A percentile compares a stretch with the other conserved stretches of the same genome.
These are phyloP conservation scores for Baorangia bicolor DNA, from an alignment of 768 basidiomycete genomes.

Conservation along the genomic window DNA sequence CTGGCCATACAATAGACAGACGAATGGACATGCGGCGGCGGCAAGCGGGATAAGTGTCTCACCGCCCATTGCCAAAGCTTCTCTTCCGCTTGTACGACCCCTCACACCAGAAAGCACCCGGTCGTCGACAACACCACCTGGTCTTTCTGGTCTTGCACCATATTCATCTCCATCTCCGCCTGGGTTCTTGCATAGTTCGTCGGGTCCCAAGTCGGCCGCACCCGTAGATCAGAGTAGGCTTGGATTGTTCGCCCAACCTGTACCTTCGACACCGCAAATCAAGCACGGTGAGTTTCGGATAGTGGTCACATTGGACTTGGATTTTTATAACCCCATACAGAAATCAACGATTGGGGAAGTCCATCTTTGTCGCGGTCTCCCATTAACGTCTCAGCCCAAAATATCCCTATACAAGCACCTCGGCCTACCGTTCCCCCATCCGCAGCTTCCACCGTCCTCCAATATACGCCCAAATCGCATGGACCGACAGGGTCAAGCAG, in stretches of 20 bases:
- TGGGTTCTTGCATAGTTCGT: slow-evolving; percentile 33
- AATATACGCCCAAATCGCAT: slow-evolving; percentile 22
- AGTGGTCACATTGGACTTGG: background rate
- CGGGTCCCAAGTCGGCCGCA: slow-evolving; percentile 22
- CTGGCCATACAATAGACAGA: slow-evolving; percentile 41
- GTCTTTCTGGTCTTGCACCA: slow-evolving; percentile 31
- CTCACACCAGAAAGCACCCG: slow-evolving; percentile 34
- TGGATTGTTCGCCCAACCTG: slow-evolving; percentile 16
- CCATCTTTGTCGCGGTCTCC: slow-evolving; percentile 20
- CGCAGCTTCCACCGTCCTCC: slow-evolving; percentile 36
- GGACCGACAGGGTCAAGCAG: slow-evolving; percentile 15
- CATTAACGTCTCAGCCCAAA: slow-evolving; percentile 13
- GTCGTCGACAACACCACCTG: slow-evolving; percentile 34
- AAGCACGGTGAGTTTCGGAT: slow-evolving; percentile 27
- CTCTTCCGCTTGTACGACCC: slow-evolving; percentile 18
- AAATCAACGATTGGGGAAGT: slow-evolving; percentile 25
- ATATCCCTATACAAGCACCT: slow-evolving; percentile 30
- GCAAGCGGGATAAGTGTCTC: slow-evolving; percentile 11
- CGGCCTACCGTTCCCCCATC: slow-evolving; percentile 27
- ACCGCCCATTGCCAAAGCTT: slow-evolving; percentile 12
- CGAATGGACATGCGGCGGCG: slow-evolving; percentile 25
- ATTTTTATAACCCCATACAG: slow-evolving; percentile 11
- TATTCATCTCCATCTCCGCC: slow-evolving; percentile 37
- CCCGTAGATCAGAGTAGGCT: slow-evolving; percentile 20
- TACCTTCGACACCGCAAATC: slow-evolving; percentile 25